phyloP scores from a whole-genome alignment of 1,139 yeast genomes.

The Dujonia santamariae region DNA sequence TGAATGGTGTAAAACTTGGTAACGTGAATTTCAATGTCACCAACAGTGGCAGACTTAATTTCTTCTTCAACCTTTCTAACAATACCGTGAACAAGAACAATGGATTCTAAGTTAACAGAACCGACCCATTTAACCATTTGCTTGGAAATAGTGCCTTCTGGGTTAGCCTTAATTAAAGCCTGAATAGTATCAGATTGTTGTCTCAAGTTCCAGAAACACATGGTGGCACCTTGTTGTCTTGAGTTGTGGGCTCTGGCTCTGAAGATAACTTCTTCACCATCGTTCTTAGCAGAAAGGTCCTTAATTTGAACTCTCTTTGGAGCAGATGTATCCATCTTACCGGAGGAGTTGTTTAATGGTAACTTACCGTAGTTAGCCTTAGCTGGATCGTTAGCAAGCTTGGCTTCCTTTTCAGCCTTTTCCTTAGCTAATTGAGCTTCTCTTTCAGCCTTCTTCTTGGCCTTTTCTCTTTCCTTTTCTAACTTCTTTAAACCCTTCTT shows the following conservation, averaged over 20 bases:
- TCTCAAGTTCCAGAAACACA: conserved; percentile 87
- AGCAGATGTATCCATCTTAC: conserved; percentile 50
- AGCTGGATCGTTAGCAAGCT: conserved; percentile 65
- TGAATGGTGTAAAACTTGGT: conserved; percentile 71
- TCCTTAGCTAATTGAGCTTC: conserved; percentile 87
- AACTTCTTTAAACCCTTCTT: conserved; percentile 94
- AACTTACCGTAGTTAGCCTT: conserved; percentile 84
- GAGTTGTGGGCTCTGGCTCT: conserved; percentile 93
- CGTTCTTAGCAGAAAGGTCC: conserved; percentile 59
- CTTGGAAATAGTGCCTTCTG: conserved; percentile 62
- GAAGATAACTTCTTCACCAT: conserved; percentile 75
- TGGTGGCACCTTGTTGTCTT: conserved; percentile 94
- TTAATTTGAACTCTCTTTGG: conserved; percentile 54
- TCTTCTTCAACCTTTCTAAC: conserved; percentile 84
- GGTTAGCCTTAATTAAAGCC: conserved; percentile 71
- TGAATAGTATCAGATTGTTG: conserved; percentile 84
- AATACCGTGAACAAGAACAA: conserved; percentile 84
- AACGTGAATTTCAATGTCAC: conserved; percentile 83
- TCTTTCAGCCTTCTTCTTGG: conserved; percentile 86
- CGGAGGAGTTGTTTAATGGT: conserved; percentile 79
- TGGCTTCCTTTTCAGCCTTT: conserved; percentile 76
- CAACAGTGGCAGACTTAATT: conserved; percentile 87
- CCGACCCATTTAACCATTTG: conserved; percentile 98
- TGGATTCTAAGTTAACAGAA: conserved; percentile 79
- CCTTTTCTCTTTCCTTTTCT: conserved; percentile 91